Base-by-base conservation (phyloP, 2,329 filamentous ascomycete genomes). In the Penicillium expansum region DNA sequence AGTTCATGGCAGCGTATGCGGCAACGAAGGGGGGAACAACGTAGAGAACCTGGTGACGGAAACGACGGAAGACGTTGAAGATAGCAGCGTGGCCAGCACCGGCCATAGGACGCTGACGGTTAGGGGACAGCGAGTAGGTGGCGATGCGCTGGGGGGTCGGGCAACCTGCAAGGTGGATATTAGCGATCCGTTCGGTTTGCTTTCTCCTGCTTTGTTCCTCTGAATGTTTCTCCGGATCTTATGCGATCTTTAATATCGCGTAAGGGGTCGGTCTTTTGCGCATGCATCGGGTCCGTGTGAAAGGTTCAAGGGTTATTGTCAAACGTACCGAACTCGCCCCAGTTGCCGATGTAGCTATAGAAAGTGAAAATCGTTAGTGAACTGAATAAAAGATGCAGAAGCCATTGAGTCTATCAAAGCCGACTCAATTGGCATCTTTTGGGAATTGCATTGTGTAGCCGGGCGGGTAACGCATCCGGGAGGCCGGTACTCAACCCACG, bases 11-110 rank as follows among this genome's bases (percentile, higher is more conserved):
- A 73, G 87, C 86, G 81, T 97, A 99, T 66, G 84, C 92, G 66
- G 82, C 76, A 63, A 94, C 69, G 67, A 96, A 79, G 38, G 92
- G 89, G 58, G 94, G 90, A 27, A 87, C 83, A 77, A 92, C 87
- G 84, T 92, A 99, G 68, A 97, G 86, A 67, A 96, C 86, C 83
- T 97, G 94, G 68, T 83, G 77, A 75, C 86, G 87, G 79, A 89
- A 90, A 71, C 94, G 87, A 77, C 94, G 88, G 84, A 89, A 95
- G 69, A 86, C 88, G 85, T 99, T 99, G 88, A 97, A 97, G 81
- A 97, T 79, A 71, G 92, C 93, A 66, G 88, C 89, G 77, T 93
- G 80, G 64, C 83, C 77, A 59, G 88, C 81, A 69, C 90, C 91
- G 63, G 91, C 91, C 66, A 96, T 83, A 62, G 92, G 90, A 71